Percentiles rank a stretch among this genome's conserved stretches.
These are phyloP conservation scores for Fonsecaea multimorphosa DNA, from an alignment of 2,329 filamentous ascomycete species.

Conservation along the genomic window DNA sequence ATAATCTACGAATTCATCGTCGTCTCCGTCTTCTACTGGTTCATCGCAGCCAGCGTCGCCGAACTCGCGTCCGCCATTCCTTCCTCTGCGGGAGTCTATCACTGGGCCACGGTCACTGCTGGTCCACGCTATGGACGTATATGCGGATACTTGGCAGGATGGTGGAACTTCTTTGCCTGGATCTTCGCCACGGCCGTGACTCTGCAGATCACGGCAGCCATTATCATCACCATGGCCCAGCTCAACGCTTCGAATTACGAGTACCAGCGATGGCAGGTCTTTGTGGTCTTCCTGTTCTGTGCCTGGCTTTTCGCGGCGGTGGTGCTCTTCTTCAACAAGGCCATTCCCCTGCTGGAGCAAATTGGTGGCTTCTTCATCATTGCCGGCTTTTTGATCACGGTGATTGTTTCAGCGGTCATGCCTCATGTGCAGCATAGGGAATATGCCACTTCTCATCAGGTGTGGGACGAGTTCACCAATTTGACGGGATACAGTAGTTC, in stretches of 20 bases:
- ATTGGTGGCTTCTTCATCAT: slow-evolving; percentile 59
- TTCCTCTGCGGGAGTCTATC: slow-evolving; percentile 65
- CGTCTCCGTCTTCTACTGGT: slow-evolving; percentile 62
- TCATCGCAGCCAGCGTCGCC: slow-evolving; percentile 64
- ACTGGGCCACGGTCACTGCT: slow-evolving; percentile 66
- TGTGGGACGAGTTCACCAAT: slow-evolving; percentile 63
- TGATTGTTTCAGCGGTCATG: slow-evolving; percentile 47
- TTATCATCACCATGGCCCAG: slow-evolving; percentile 53
- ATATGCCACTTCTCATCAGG: slow-evolving; percentile 52
- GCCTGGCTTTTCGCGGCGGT: slow-evolving; percentile 27
- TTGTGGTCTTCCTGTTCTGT: slow-evolving; percentile 60
- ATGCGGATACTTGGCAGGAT: slow-evolving; percentile 55
- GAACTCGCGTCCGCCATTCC: slow-evolving; percentile 68
- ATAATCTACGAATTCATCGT: slow-evolving; percentile 66
- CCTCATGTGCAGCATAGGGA: slow-evolving; percentile 47
- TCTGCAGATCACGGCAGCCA: slow-evolving; percentile 49
- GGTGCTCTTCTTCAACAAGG: slow-evolving; percentile 53
- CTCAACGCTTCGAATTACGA: slow-evolving; percentile 16
- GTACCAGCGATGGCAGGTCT: slow-evolving; percentile 63
- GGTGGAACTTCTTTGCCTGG: slow-evolving; percentile 58
- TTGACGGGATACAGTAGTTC: slow-evolving; percentile 48
- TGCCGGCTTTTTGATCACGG: slow-evolving; percentile 53
- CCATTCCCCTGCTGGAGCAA: slow-evolving; percentile 41
- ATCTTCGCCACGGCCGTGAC: slow-evolving; percentile 62
- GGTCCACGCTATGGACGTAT: slow-evolving; percentile 58